Evolutionary conservation across 495 filamentous ascomycete species (phyloP), one percentile per base, ranked within the genome.

Genomic region (Letharia lupina): DNA sequence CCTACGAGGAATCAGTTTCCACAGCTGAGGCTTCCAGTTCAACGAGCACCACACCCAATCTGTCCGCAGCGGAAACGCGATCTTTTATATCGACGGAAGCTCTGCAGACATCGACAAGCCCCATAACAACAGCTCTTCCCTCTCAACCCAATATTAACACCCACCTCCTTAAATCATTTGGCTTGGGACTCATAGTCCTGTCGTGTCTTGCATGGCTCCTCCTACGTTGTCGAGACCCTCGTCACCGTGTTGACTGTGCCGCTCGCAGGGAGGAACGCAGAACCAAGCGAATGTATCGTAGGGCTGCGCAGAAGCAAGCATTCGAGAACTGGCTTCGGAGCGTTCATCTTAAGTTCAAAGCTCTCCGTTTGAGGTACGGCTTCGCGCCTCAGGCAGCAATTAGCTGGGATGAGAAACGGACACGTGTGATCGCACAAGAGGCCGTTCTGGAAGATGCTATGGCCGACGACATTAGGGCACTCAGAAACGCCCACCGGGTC

Each of bases 391-490:
- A 44, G 20, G 57, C 50, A 31, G 44, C 57, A 45, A 5, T 58
- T 61, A 52, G 35, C 59, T 64, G 66, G 71, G 47, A 75, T 45
- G 69, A 64, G 64, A 75, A 67, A 62, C 58, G 50, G 62, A 68
- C 18, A 40, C 70, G 57, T 44, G 64, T 70, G n/a, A 42, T 56
- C 15, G 73, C 73, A 40, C 74, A 77, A 66, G 79, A 81, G 52
- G 68, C 9, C 41, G 59, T 64, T 44, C 67, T 70, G 20, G 70
- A 72, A 62, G 67, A 65, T 3, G 63, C 60, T 4, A 65, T 77
- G 73, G 62, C 66, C 0, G 73, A 75, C 12, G 81, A 85, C 68
- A 76, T 85, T 56, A 72, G 76, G 3, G 77, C 78, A 41, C 77
- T 84, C 39, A 76, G 80, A 48, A 73, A 76, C 47, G 82, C 76